Conservation (phyloP, 352 stramenopile species). For the Phytophthora crassamura region DNA sequence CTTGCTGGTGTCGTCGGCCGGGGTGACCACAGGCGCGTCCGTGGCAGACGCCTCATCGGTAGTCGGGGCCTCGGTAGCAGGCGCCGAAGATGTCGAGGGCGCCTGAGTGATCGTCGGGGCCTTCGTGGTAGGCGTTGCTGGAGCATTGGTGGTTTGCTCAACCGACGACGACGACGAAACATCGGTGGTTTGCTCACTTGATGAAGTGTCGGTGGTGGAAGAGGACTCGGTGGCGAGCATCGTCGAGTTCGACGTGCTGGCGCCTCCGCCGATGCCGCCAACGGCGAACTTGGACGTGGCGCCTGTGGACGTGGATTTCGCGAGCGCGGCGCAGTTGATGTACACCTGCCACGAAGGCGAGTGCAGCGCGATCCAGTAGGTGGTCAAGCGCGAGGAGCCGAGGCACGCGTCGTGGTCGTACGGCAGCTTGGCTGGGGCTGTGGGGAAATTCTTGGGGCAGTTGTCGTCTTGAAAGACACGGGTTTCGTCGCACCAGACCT, state of each 20-base stretch:
- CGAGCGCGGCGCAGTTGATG: conserved; percentile 34
- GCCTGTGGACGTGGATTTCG: conserved; percentile 31
- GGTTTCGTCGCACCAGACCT: conserved; percentile 28
- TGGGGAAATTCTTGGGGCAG: conserved; percentile 35
- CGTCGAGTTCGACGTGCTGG: conserved; percentile 19
- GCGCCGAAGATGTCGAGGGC: conserved; percentile 14
- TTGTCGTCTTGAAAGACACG: conserved; percentile 31
- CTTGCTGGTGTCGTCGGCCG: conserved; percentile 6
- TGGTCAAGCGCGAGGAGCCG: conserved; percentile 22
- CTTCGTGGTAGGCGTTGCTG: conserved; percentile 11
- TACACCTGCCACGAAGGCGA: conserved; percentile 37
- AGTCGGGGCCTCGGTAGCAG: conserved; percentile 14
- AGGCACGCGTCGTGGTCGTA: conserved; percentile 32
- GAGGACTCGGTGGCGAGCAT: conserved; percentile 25
- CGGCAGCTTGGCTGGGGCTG: conserved; percentile 27
- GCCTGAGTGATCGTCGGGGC: conserved; percentile 19
- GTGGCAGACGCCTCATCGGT: conserved; percentile 6
- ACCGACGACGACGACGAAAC: conserved; percentile 10
- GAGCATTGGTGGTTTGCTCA: conserved; percentile 14
- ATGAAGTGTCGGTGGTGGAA: conserved; percentile 10
- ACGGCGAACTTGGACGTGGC: conserved; percentile 36
- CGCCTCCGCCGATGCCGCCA: conserved; percentile 11
- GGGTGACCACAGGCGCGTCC: conserved; percentile 19
- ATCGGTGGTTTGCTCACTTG: conserved; percentile 11
- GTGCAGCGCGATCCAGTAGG: conserved; percentile 43